Conservation (phyloP, 306 rosid genomes). For the Cicer chorassanicum region DNA sequence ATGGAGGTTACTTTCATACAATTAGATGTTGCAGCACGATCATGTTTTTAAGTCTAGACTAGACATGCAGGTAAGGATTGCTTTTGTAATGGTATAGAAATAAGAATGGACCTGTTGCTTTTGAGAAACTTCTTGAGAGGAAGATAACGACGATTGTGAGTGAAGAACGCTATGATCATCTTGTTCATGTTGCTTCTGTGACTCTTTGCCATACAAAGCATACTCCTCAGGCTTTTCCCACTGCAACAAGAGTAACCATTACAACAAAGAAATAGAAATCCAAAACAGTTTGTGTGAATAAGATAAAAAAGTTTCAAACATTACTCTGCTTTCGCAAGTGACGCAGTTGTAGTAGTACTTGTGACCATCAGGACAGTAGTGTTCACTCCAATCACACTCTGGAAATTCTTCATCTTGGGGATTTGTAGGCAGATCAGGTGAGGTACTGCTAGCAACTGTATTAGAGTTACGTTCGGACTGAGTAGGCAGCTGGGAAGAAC, state of each 20-base stretch:
- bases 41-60: slow-evolving; percentile 9
- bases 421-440: slow-evolving; percentile 51
- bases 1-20: slow-evolving; percentile 27
- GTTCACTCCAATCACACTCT: slow-evolving; percentile 95
- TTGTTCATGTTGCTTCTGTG: slow-evolving; percentile 55
- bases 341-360: slow-evolving; percentile 78
- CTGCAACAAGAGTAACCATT: slow-evolving; percentile 58
- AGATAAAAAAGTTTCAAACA: slow-evolving; percentile 47
- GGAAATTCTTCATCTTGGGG: slow-evolving; percentile 51
- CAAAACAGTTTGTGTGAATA: slow-evolving; percentile 39
- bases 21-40: not conserved
- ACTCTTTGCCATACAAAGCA: slow-evolving; percentile 62
- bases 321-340: slow-evolving; percentile 85
- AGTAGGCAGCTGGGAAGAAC: slow-evolving; percentile 50
- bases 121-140: slow-evolving; percentile 53
- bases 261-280: slow-evolving; percentile 31
- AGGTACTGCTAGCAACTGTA: slow-evolving; percentile 47
- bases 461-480: slow-evolving; percentile 51
- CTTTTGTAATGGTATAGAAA: slow-evolving; percentile 37
- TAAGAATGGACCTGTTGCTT: slow-evolving; percentile 52
- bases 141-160: slow-evolving; percentile 48
- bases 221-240: slow-evolving; percentile 92
- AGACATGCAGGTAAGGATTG: slow-evolving; percentile 36
- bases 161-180: slow-evolving; percentile 49
- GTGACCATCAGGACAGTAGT: slow-evolving; percentile 82